Conservation (phyloP, 2,329 filamentous ascomycete species). For the Nemania abortiva region DNA sequence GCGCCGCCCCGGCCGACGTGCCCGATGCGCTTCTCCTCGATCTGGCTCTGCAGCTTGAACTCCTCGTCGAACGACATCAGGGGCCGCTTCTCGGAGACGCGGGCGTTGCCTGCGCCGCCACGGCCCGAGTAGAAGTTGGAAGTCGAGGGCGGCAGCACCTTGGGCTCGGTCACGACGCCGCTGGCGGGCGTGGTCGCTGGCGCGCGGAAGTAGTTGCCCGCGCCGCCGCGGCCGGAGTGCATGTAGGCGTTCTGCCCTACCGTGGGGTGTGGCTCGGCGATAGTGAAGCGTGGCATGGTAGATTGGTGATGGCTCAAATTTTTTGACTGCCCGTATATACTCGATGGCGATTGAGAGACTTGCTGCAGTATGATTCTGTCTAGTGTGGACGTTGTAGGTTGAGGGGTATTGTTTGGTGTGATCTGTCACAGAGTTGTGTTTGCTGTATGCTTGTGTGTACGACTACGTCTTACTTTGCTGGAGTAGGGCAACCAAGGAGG, state of each 20-base stretch:
- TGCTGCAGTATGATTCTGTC: constrained; percentile 11
- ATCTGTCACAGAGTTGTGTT: constrained; percentile 3
- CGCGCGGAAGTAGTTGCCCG: constrained; percentile 67
- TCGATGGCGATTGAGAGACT: constrained; percentile 28
- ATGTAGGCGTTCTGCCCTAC: constrained; percentile 61
- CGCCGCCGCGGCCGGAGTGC: constrained; percentile 67
- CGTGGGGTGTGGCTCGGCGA: constrained; percentile 64
- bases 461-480: constrained; percentile 9
- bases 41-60: constrained; percentile 66
- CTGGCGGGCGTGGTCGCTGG: constrained; percentile 56
- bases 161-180: constrained; percentile 60
- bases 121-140: constrained; percentile 73
- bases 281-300: constrained; percentile 58
- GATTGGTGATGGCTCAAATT: constrained; percentile 8
- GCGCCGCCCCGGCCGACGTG: constrained; percentile 74
- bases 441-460: neutral
- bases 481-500: neutral
- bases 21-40: constrained; percentile 65
- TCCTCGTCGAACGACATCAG: constrained; percentile 77
- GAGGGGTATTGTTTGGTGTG: constrained; percentile 5
- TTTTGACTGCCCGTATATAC: constrained; percentile 23
- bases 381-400: constrained; percentile 9
- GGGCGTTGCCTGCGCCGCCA: constrained; percentile 75
- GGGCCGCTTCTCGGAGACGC: constrained; percentile 63
- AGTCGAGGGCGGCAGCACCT: constrained; percentile 58